Evolutionary conservation across 1,284 basidiomycete species (phyloP), one percentile per base, ranked within the genome.

Genomic region (Coniferiporia weirii): DNA sequence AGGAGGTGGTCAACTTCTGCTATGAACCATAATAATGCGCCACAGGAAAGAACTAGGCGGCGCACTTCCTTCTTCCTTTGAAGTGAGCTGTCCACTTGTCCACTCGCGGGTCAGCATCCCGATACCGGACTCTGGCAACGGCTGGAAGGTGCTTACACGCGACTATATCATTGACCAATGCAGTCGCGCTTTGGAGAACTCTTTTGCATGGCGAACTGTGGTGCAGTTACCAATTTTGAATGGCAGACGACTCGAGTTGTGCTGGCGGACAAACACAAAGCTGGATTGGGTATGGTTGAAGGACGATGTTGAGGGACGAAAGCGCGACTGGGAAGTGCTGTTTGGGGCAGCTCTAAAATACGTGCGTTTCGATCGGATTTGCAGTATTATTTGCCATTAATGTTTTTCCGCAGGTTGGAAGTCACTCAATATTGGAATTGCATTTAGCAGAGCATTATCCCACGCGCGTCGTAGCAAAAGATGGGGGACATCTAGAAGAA

Each of bases 201-300:
- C 86, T 35, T 76, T 77, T 8, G 82, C 86, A 56, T 93, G 87
- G 81, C 76, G 82, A 40, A 68, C 59, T 38, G 55, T 89, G n/a
- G 75, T 90, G 54, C 79, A 84, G 62, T 70, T 71, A 17, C 76
- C 82, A 46, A 66, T 85, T 3, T 69, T 67, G 22, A 72, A 76
- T 45, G 91, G 91, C 17, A 76, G 80, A 57, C 71, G 73, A n/a
- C 72, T 93, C 45, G 81, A 85, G 67, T 76, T 95, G 17, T 88
- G 86, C 46, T 95, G 92, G 92, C 78, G 89, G 32, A 71, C 78
- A 52, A 84, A 80, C 48, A 82, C 81, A 1, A 81, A 82, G 63
- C 70, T 93, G 50, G 91, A 95, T 68, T 95, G 92, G 93, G 77
- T 93, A 43, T 87, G 84, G 82, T 76, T 87, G 49, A 79, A 85